Base-by-base conservation (phyloP, 805 yeast species). In the Yamadazyma tumulicola region DNA sequence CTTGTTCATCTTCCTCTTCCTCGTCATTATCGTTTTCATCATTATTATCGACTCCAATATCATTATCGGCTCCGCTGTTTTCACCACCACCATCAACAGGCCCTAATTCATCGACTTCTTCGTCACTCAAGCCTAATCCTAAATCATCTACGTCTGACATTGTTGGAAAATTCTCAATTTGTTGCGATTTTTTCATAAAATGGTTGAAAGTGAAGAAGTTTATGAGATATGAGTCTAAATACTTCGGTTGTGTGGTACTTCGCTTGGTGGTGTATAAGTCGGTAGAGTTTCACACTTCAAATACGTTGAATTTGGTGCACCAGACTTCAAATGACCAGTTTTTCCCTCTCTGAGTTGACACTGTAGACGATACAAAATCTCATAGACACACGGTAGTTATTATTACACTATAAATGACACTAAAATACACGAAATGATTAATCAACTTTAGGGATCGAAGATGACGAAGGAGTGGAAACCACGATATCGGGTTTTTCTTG, bases 1-100 rank as follows among this genome's bases (percentile, higher is more conserved):
- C 65, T 1, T 56, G 61, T 2, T 50, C 64, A 3, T 55, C 62
- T 4, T 52, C 63, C 11, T 44, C 31, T 5, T 47, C 60, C 3
- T 45, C 57, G 19, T 34, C 46, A 21, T 29, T 12, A 32, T 26
- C 23, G 38, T 32, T 25, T n/a, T n/a, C n/a, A n/a, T n/a, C 27
- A 6, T 21, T 21, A 9, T 21, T 11, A 21, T 9, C 23, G 9
- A 26, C 6, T 23, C 23, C 23, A 21, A 9, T 21, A 26, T 17
- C 25, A 9, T 19, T n/a, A 23, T 19, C 30, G 20, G 14, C 12
- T 23, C 17, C 34, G 12, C 22, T 14, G 13, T 25, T 18, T 7
- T n/a, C 11, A 12, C 7, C 6, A 12, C 18, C 18, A 10, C 5
- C n/a, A 11, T 14, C 18, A 12, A 19, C 5, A 11, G 25, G 23